A percentile compares a stretch with the other conserved stretches of the same genome.
Evolutionary conservation across 2,329 filamentous ascomycete genomes (phyloP).

Genomic region (Arthroderma sp.): DNA sequence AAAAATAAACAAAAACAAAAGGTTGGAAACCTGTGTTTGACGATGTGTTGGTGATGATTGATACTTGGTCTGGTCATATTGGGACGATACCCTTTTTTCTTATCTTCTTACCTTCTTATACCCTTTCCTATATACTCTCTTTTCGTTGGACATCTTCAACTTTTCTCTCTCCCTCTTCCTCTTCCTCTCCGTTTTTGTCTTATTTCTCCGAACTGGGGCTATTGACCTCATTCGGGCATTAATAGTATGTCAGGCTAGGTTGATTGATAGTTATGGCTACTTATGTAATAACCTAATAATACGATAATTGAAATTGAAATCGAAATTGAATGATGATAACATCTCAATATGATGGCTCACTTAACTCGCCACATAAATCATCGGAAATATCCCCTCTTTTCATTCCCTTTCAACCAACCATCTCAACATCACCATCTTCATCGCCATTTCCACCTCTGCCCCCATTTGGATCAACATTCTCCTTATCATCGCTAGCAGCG

Average conservation of each 20-base stretch:
- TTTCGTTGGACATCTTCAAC: conserved; percentile 1
- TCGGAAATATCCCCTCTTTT: neutral
- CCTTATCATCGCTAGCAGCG: conserved; percentile 9
- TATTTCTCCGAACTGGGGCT: neutral
- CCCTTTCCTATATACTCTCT: neutral
- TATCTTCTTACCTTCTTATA: neutral
- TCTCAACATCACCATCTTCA: neutral
- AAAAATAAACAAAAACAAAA: too few relatives aligned
- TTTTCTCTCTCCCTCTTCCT: too few relatives aligned
- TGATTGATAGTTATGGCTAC: neutral
- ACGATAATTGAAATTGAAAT: neutral
- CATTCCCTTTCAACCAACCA: neutral
- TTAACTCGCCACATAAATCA: neutral
- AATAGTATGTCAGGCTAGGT: neutral
- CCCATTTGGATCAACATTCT: conserved; percentile 6
- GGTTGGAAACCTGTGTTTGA: too few relatives aligned
- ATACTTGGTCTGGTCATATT: too few relatives aligned
- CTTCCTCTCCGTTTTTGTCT: neutral
- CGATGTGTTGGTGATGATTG: too few relatives aligned
- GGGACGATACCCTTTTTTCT: neutral
- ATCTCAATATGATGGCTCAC: neutral
- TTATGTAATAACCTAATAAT: neutral
- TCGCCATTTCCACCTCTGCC: neutral
- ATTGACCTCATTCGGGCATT: neutral
- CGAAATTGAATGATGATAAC: neutral